These are phyloP conservation scores for Termitomyces sp. DNA, from an alignment of 768 basidiomycete species.

Conservation along the genomic window DNA sequence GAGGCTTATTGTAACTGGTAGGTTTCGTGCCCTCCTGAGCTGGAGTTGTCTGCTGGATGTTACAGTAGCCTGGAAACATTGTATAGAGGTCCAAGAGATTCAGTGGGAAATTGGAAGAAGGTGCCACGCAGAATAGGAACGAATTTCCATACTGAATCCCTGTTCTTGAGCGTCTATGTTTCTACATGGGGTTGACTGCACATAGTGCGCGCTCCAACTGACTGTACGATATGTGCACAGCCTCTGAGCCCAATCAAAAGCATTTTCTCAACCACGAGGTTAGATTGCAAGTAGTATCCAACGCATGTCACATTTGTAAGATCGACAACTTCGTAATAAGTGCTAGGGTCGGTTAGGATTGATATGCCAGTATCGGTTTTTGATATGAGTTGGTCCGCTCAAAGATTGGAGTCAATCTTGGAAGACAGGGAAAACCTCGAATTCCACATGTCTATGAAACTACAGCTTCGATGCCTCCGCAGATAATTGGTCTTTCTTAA, in stretches of 20 bases:
- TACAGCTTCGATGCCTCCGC: too few relatives aligned
- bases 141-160: not conserved
- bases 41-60: not conserved
- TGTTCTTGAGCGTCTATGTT: not conserved
- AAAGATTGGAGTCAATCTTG: not conserved
- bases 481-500: not conserved
- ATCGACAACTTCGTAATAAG: not conserved
- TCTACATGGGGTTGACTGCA: not conserved
- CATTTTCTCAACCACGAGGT: not conserved
- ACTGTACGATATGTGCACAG: not conserved
- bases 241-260: not conserved
- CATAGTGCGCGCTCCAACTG: not conserved
- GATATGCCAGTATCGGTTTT: not conserved
- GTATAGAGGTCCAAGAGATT: not conserved
- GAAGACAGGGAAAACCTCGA: not conserved
- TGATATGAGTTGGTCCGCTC: not conserved
- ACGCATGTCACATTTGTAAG: not conserved
- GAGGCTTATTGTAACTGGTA: not conserved
- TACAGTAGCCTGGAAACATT: not conserved
- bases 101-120: not conserved
- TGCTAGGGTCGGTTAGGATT: not conserved
- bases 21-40: not conserved
- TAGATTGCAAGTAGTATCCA: not conserved
- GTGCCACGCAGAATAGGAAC: not conserved
- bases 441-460: not conserved